phyloP scores from a whole-genome alignment of 2,329 filamentous ascomycete genomes.

The Byssochlamys sp. region DNA sequence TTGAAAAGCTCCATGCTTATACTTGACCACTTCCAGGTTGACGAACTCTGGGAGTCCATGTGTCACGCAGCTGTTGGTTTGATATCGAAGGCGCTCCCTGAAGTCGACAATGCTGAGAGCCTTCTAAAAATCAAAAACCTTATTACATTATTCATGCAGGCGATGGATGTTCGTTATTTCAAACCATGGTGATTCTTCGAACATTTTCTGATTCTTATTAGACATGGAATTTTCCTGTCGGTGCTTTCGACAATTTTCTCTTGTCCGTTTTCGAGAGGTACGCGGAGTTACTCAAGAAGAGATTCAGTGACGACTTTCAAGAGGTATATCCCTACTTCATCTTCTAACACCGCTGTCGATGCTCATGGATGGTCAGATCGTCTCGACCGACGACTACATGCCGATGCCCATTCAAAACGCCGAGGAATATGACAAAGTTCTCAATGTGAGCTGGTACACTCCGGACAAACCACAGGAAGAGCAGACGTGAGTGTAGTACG shows the following conservation, averaged over 20 bases:
- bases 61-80: conserved; percentile 76
- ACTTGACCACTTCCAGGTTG: conserved; percentile 51
- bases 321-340: conserved; percentile 48
- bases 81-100: conserved; percentile 66
- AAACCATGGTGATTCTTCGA: neutral
- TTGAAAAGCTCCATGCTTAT: conserved; percentile 4
- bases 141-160: conserved; percentile 89
- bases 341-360: neutral
- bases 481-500: conserved; percentile 50
- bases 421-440: conserved; percentile 90
- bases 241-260: conserved; percentile 70
- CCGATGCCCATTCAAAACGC: conserved; percentile 88
- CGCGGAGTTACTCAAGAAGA: conserved; percentile 75
- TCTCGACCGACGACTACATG: conserved; percentile 97
- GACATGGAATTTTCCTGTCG: conserved; percentile 83
- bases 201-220: conserved; percentile 25
- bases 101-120: conserved; percentile 78
- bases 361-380: conserved; percentile 39
- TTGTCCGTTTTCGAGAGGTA: conserved; percentile 91
- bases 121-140: conserved; percentile 91
- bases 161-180: conserved; percentile 66
- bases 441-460: conserved; percentile 91
- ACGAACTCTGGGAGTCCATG: conserved; percentile 97
- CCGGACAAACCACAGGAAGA: conserved; percentile 69
- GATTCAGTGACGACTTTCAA: conserved; percentile 92